Base-by-base conservation (phyloP, 768 basidiomycete species). In the Naganishia vishniacii region DNA sequence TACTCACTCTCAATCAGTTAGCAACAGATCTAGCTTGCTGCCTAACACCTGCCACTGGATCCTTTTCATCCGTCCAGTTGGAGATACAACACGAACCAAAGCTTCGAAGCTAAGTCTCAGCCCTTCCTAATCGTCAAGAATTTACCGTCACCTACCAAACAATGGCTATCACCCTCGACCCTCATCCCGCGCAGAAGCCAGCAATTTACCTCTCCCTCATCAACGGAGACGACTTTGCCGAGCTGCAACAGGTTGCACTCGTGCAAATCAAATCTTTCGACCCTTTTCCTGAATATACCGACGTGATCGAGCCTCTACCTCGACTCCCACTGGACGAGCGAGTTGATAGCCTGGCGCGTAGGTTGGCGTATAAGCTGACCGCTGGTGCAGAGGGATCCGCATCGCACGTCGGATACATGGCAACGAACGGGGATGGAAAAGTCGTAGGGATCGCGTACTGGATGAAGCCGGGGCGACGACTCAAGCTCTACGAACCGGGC, bases 251-350 rank as follows among this genome's bases (percentile, higher is more conserved):
- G 15, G 48, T 40, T 3, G 64, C 64, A 20, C 20, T 20, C 2
- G 45, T 59, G 15, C 64, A 65, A 32, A 46, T 65, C 32, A 44
- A 46, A 11, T 56, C 64, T 8, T 65, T 65, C 48, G 64, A 65
- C 28, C 48, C 48, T 23, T 51, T 65, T 25, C 32, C 32, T 6
- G 64, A 65, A 32, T 65, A 37, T 48, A 45, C 47, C 15, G 49
- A 56, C 31, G 47, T 65, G 25, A 48, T 65, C 45, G 64, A 65
- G n/a, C 64, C 64, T 15, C 34, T 8, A 18, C 64, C 64, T 7
- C 64, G 64, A 18, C 16, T 59, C 15, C 41, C 58, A 16, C n/a
- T 65, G 3, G 47, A 65, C 12, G 26, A 48, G 4, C 64, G 64
- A 20, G 18, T 65, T 8, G 48, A 60, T 11, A 46, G 64, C 20